Conservation (phyloP, 306 rosid genomes). For the Lupinus albus region DNA sequence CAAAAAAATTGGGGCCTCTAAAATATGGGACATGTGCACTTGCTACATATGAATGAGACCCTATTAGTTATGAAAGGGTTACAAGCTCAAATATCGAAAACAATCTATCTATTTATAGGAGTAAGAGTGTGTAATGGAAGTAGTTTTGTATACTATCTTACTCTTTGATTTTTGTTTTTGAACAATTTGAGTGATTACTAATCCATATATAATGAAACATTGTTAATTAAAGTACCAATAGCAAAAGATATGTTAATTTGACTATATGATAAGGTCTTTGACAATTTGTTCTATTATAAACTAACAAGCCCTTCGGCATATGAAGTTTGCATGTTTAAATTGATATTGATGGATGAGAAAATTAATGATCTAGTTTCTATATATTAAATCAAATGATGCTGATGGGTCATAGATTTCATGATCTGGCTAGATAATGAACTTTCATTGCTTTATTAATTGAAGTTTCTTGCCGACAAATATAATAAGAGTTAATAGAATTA, state of each 20-base stretch:
- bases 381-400: neutral
- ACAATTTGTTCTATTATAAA: no score
- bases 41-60: no score
- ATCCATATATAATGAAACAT: no score
- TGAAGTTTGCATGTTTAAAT: conserved; percentile 5
- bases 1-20: no score
- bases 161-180: no score
- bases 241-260: conserved; percentile 9
- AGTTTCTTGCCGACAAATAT: conserved; percentile 22
- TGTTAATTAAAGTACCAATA: neutral
- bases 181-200: no score
- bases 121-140: no score
- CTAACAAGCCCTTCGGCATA: neutral
- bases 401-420: neutral
- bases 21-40: no score
- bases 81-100: no score
- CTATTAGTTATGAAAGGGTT: no score
- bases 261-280: neutral
- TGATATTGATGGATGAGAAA: conserved; percentile 14
- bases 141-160: no score
- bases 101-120: no score
- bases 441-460: conserved; percentile 5
- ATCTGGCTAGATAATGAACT: conserved; percentile 9
- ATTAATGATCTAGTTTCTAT: conserved; percentile 2
- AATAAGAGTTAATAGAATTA: neutral